Evolutionary conservation across 1,139 yeast species (phyloP).

Genomic region (Candida albicans): DNA sequence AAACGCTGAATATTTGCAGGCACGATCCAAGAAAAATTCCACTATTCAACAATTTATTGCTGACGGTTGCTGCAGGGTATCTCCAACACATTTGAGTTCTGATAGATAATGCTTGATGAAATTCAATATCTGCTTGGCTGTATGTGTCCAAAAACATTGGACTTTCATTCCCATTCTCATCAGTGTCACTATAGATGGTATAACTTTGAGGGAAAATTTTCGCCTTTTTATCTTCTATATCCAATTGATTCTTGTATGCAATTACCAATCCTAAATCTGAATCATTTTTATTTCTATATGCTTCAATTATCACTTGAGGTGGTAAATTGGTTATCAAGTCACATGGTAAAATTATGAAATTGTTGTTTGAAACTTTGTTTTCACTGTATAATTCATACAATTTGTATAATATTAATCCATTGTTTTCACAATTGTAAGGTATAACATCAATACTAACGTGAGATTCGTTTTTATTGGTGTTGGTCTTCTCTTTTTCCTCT

Average conservation of each 20-base stretch:
- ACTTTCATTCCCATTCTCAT: slow-evolving; percentile 49
- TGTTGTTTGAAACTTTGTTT: slow-evolving; percentile 13
- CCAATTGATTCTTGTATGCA: slow-evolving; percentile 69
- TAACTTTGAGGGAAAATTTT: slow-evolving; percentile 51
- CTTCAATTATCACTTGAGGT: slow-evolving; percentile 84
- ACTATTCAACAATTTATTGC: slow-evolving; percentile 75
- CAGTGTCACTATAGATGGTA: slow-evolving; percentile 45
- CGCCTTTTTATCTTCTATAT: slow-evolving; percentile 71
- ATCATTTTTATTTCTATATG: slow-evolving; percentile 68
- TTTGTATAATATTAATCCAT: slow-evolving; percentile 63
- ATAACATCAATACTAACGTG: slow-evolving; percentile 37
- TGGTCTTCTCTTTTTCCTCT: slow-evolving; percentile 13
- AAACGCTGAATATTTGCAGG: slow-evolving; percentile 43
- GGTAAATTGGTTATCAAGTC: slow-evolving; percentile 91
- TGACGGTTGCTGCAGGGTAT: slow-evolving; percentile 73
- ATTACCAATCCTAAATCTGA: slow-evolving; percentile 71
- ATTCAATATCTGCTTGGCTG: slow-evolving; percentile 61
- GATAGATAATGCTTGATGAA: slow-evolving; percentile 67
- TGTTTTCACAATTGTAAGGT: slow-evolving; percentile 46
- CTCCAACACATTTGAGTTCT: slow-evolving; percentile 91
- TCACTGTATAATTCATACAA: slow-evolving; percentile 34
- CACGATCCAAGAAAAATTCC: slow-evolving; percentile 73
- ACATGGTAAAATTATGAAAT: slow-evolving; percentile 85
- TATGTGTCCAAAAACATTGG: slow-evolving; percentile 68
- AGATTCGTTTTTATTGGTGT: neutral